Conservation (phyloP, 192 early-diverging fungal genomes). For the Kappamyces sp. region DNA sequence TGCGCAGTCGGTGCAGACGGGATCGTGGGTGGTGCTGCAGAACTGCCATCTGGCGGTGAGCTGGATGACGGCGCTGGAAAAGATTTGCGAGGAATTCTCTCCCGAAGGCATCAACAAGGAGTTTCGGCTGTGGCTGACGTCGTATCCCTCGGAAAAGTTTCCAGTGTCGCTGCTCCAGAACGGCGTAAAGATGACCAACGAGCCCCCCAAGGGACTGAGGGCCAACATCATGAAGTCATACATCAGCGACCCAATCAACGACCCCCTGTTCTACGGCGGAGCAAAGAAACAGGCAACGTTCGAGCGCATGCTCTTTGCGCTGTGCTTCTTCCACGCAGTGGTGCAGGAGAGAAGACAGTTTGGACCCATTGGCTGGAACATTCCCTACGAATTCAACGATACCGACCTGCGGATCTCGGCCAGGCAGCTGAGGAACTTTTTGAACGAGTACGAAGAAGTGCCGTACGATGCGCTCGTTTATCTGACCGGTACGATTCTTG, state of each 20-base stretch:
- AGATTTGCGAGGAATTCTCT: slow-evolving; percentile 53
- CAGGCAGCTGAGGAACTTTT: slow-evolving; percentile 53
- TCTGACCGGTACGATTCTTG: slow-evolving; percentile 44
- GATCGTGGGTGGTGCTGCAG: slow-evolving; percentile 56
- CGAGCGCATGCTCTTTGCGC: slow-evolving; percentile 48
- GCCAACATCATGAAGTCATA: slow-evolving; percentile 50
- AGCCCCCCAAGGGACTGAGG: slow-evolving; percentile 48
- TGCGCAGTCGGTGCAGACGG: slow-evolving; percentile 35
- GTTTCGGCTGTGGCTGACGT: slow-evolving; percentile 52
- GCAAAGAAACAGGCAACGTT: slow-evolving; percentile 48
- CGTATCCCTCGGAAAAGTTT: slow-evolving; percentile 55
- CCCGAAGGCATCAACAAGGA: slow-evolving; percentile 50
- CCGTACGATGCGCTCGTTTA: slow-evolving; percentile 53
- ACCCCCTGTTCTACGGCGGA: slow-evolving; percentile 57
- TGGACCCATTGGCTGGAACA: slow-evolving; percentile 63
- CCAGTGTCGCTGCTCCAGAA: slow-evolving; percentile 55
- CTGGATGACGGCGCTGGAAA: slow-evolving; percentile 57
- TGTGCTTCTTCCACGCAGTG: slow-evolving; percentile 59
- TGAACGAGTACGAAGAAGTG: slow-evolving; percentile 51
- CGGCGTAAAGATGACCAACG: slow-evolving; percentile 62
- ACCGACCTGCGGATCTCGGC: slow-evolving; percentile 58
- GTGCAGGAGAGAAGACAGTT: slow-evolving; percentile 54
- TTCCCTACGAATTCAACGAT: slow-evolving; percentile 61
- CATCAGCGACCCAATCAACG: slow-evolving; percentile 48
- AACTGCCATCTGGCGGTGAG: slow-evolving; percentile 60